Evolutionary conservation across 495 filamentous ascomycete genomes (phyloP).

Genomic region (Trichoderma orchidacearum): DNA sequence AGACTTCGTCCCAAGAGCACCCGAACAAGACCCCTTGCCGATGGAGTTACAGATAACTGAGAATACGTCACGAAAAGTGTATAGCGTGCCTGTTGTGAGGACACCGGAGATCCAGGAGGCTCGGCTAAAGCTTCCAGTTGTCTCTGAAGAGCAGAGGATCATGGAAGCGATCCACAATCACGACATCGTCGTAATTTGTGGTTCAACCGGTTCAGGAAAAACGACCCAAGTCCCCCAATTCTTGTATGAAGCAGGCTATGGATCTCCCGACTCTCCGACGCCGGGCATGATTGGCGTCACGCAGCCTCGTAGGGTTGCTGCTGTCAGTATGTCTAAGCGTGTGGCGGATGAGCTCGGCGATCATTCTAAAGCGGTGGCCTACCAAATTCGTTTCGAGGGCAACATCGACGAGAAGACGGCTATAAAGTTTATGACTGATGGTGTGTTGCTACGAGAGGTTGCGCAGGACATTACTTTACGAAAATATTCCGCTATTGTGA

Average conservation of each 20-base stretch:
- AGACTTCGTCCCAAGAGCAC: constrained; percentile 44
- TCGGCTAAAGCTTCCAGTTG: constrained; percentile 73
- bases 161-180: constrained; percentile 96
- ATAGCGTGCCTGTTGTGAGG: constrained; percentile 59
- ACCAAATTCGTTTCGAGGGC: constrained; percentile 92
- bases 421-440: constrained; percentile 99
- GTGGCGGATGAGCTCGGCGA: constrained; percentile 75
- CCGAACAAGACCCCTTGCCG: constrained; percentile 65
- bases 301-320: constrained; percentile 84
- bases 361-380: constrained; percentile 55
- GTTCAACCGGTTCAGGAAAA: constrained; percentile 91
- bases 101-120: constrained; percentile 58
- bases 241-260: constrained; percentile 86
- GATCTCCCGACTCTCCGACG: constrained; percentile 57
- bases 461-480: constrained; percentile 75
- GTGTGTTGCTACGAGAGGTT: constrained; percentile 85
- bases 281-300: constrained; percentile 92
- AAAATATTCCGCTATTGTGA: constrained; percentile 90
- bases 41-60: constrained; percentile 53
- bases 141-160: constrained; percentile 90
- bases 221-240: constrained; percentile 97
- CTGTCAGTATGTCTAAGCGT: constrained; percentile 89
- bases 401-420: constrained; percentile 72
- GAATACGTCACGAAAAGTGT: constrained; percentile 56
- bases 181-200: constrained; percentile 79